Evolutionary conservation across 371 early-diverging fungal genomes (phyloP).

Genomic region (Lichtheimia ramosa): DNA sequence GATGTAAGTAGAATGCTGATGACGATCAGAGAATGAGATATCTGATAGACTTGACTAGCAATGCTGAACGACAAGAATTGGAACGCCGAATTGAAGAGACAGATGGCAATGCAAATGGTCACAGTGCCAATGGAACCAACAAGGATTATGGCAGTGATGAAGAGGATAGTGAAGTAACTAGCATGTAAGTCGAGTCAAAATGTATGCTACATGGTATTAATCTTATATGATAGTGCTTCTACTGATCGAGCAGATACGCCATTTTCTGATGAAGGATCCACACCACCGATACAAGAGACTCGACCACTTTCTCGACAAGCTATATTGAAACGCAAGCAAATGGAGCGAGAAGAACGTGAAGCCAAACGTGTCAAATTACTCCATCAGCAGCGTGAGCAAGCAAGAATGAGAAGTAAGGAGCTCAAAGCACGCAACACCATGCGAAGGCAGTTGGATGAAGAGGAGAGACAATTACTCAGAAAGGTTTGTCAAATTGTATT

Average conservation of each 20-base stretch:
- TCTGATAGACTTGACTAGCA: conserved; percentile 6
- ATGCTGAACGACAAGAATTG: conserved; percentile 34
- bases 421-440: conserved; percentile 42
- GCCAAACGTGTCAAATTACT: conserved; percentile 38
- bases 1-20: conserved; percentile 22
- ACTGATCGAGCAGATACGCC: conserved; percentile 4
- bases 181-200: conserved; percentile 21
- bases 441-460: conserved; percentile 51
- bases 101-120: conserved; percentile 17
- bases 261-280: too few species aligned
- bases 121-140: neutral
- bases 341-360: conserved; percentile 53
- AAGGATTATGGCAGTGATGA: conserved; percentile 5
- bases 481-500: conserved; percentile 19
- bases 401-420: conserved; percentile 46
- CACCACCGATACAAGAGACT: too few species aligned
- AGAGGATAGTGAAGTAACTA: conserved; percentile 24
- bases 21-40: too few species aligned
- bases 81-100: conserved; percentile 31
- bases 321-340: conserved; percentile 50
- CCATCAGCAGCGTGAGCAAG: conserved; percentile 50
- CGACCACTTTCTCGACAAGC: conserved; percentile 45
- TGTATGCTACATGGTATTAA: conserved; percentile 11
- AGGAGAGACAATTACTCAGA: conserved; percentile 44
- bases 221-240: neutral